Evolutionary conservation across 495 filamentous ascomycete species (phyloP).

Genomic region (Tetracladium setigerum): DNA sequence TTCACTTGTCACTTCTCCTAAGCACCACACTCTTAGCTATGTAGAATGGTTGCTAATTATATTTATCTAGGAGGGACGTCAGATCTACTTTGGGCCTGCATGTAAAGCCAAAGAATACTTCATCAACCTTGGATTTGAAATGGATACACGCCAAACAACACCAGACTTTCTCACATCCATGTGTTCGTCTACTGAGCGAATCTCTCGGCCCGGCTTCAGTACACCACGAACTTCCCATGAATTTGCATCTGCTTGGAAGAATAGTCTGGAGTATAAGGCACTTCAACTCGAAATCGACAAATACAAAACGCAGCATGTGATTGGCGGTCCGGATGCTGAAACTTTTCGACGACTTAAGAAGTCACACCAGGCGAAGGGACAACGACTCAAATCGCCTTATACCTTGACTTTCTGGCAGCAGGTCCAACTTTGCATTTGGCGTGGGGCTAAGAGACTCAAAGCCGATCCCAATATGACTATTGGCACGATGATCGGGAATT

Average conservation of each 20-base stretch:
- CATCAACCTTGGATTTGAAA: slow-evolving; percentile 44
- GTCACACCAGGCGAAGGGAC: slow-evolving; percentile 58
- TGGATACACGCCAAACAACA: slow-evolving; percentile 48
- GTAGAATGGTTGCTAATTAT: too few relatives aligned
- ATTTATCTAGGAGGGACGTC: slow-evolving; percentile 35
- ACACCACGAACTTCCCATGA: slow-evolving; percentile 64
- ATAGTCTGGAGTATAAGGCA: slow-evolving; percentile 41
- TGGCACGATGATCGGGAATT: slow-evolving; percentile 59
- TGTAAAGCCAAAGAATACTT: slow-evolving; percentile 55
- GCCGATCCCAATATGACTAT: slow-evolving; percentile 66
- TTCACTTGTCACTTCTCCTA: too few relatives aligned
- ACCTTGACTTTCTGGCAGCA: slow-evolving; percentile 49
- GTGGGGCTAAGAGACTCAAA: slow-evolving; percentile 58
- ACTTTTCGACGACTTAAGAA: slow-evolving; percentile 59
- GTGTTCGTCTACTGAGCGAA: slow-evolving; percentile 55
- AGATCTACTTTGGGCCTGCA: slow-evolving; percentile 58
- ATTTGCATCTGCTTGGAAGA: slow-evolving; percentile 54
- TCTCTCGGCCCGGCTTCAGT: slow-evolving; percentile 51
- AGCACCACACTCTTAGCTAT: too few relatives aligned
- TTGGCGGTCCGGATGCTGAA: slow-evolving; percentile 54
- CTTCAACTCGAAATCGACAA: slow-evolving; percentile 57
- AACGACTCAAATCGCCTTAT: slow-evolving; percentile 51
- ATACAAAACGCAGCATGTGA: slow-evolving; percentile 53
- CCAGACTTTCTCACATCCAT: slow-evolving; percentile 68
- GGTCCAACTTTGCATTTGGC: slow-evolving; percentile 42